Base-by-base conservation (phyloP, 2,329 filamentous ascomycete genomes). In the Penicillium sp. region DNA sequence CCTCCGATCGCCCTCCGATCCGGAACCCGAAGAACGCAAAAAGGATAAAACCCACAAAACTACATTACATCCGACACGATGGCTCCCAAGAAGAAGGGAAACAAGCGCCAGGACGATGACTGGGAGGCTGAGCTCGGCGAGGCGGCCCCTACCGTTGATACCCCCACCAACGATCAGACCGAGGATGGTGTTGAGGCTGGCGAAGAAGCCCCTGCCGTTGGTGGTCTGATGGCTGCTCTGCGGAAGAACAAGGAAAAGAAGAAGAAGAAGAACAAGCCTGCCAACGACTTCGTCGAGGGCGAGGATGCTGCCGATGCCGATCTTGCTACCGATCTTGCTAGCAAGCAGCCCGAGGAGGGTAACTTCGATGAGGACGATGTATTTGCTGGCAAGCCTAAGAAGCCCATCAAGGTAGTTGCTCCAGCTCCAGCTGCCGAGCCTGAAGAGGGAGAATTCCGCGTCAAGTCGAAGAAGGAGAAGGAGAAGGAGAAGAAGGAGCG, bases 381-480 rank as follows among this genome's bases (percentile, higher is more conserved):
- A 64, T 96, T 96, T 69, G 89, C 88, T 40, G 80, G 89, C 65
- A 90, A 88, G 65, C 89, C 89, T 68, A 94, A 93, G 79, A 70
- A 71, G 55, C 63, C 56, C 27, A 56, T 65, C 52, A 72, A 71
- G 64, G 59, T 63, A 29, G 60, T 54, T 9, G 85, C 86, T 73
- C 81, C 79, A 60, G 74, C 78, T 46, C 73, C 75, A 14, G 69
- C 63, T 31, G 61, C 60, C n/a, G 66, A 67, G 18, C 81, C 79
- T 2, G 81, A 80, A 20, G 81, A 81, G 18, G 52, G 77, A 11
- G 81, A 80, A 4, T 88, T 88, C 43, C 84, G 86, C 53, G 82
- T 97, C 47, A 86, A 97, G 78, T 96, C 91, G 37, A 99, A 97
- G 84, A 94, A 95, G 55, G 92, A 99, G 79, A 99, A 99, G 80